Evolutionary conservation across 768 basidiomycete genomes (phyloP), one percentile per base, ranked within the genome.

Genomic region (Pisolithus marmoratus): DNA sequence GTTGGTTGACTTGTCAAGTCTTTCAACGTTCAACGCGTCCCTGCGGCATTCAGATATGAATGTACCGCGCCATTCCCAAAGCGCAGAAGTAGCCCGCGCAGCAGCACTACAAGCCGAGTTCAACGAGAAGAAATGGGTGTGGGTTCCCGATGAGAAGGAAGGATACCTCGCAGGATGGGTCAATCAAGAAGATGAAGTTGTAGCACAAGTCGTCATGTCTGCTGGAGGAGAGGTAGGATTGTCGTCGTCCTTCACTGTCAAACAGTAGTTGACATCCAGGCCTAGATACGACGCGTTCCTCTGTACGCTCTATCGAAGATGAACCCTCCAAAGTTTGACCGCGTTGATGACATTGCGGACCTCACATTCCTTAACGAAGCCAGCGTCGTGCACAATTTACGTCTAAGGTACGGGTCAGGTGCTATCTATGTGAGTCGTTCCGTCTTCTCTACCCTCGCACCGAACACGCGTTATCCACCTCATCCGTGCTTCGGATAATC

Each of bases 271-370:
- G 27, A 54, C 52, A 36, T 41, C 19, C 26, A 9, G 46, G 20
- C 37, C 48, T 54, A 87, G 84, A 76, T 84, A 52, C 78, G 84
- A 34, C 77, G 64, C 34, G 80, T 95, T 4, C 85, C 88, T 15
- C 77, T 93, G 56, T 87, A 91, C 57, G 81, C 84, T 20, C 70
- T 96, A 38, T 90, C 86, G 62, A 94, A 94, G 75, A 95, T 95
- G 94, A 97, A 97, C 63, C 94, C 94, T 23, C 94, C 94, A 42
- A 96, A 97, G 71, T 99, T 98, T 67, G 94, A 98, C 73, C 82
- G 92, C 29, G 94, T 94, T 4, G 92, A 94, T 58, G 96, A 99
- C 67, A 98, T 98, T 57, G 96, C 96, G 38, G 94, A 98, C 72
- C 77, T 99, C 55, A 97, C 96, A 0, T 96, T 93, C 72, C 75